phyloP scores from a whole-genome alignment of 176 grass and related monocot genomes.

The Aegilops tauschii region DNA sequence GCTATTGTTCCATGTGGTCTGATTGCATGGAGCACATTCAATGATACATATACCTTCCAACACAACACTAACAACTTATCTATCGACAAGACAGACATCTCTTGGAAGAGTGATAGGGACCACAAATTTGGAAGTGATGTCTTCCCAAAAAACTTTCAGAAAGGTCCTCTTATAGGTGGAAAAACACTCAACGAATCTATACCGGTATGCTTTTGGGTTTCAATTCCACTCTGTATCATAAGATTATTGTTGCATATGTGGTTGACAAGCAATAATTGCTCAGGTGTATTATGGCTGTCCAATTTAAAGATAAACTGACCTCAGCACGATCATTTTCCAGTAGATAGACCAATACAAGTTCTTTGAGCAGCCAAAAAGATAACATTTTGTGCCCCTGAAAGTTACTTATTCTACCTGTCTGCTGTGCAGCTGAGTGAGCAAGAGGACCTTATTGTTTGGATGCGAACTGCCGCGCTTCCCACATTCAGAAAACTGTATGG shows the following conservation, averaged over 20 bases:
- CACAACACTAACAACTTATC: constrained; percentile 29
- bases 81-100: constrained; percentile 75
- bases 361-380: constrained; percentile 1
- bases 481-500: constrained; percentile 94
- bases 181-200: constrained; percentile 36
- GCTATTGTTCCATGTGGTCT: constrained; percentile 86
- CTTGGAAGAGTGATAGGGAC: constrained; percentile 93
- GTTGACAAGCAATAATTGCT: constrained; percentile 1
- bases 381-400: not conserved
- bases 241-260: constrained; percentile 2
- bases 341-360: not conserved
- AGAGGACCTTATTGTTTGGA: constrained; percentile 95
- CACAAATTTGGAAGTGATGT: constrained; percentile 95
- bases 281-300: not conserved
- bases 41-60: constrained; percentile 74
- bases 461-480: constrained; percentile 85
- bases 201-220: constrained; percentile 49
- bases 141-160: constrained; percentile 76
- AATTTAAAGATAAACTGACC: constrained; percentile 22
- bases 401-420: constrained; percentile 17
- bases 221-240: not conserved
- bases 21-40: constrained; percentile 95
- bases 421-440: constrained; percentile 73
- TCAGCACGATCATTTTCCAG: not conserved
- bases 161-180: constrained; percentile 69